These are phyloP conservation scores for Myriosclerotinia curreyana DNA, from an alignment of 2,329 filamentous ascomycete species.

Conservation along the genomic window DNA sequence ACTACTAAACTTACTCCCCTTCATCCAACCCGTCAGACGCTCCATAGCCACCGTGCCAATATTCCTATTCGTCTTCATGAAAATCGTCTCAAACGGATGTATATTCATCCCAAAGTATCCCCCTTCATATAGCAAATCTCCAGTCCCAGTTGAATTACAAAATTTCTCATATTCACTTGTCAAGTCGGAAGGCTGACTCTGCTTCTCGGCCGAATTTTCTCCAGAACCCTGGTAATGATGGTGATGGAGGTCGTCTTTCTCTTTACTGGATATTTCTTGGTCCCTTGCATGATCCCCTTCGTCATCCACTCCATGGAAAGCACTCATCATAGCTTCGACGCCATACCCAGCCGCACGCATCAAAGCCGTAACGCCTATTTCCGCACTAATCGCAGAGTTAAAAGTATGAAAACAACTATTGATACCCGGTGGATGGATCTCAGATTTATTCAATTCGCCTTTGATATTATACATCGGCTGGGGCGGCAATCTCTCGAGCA, in stretches of 20 bases:
- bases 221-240: too few species aligned
- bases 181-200: neutral
- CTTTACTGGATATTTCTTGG: neutral
- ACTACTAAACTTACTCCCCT: neutral
- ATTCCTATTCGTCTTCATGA: conserved; percentile 35
- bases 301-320: conserved; percentile 28
- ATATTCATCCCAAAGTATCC: conserved; percentile 35
- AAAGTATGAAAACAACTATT: conserved; percentile 33
- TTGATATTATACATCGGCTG: neutral
- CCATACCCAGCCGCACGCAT: conserved; percentile 33
- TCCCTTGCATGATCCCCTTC: neutral
- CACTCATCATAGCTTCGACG: conserved; percentile 34
- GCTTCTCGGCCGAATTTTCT: neutral
- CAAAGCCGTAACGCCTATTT: conserved; percentile 29
- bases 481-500: conserved; percentile 21
- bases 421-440: conserved; percentile 28
- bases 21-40: conserved; percentile 25
- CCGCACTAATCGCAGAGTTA: conserved; percentile 30
- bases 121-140: conserved; percentile 30
- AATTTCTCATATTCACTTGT: neutral
- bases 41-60: conserved; percentile 28
- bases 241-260: neutral
- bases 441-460: neutral
- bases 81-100: conserved; percentile 35
- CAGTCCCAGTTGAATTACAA: conserved; percentile 22